Conservation (phyloP, 192 early-diverging fungal genomes). For the Podila epicladia region DNA sequence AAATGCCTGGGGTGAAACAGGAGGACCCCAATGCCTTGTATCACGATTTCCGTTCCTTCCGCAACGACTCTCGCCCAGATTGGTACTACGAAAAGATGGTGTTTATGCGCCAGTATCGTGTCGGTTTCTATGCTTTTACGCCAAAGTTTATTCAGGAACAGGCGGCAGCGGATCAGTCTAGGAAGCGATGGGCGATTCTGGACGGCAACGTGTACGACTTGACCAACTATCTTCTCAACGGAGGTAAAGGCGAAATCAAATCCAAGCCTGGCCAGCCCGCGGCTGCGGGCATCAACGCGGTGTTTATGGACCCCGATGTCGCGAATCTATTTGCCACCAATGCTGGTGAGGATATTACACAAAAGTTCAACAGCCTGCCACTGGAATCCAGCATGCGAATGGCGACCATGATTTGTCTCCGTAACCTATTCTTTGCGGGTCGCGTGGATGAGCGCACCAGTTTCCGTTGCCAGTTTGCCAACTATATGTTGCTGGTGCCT, state of each 20-base stretch:
- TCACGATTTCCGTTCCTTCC: slow-evolving; percentile 78
- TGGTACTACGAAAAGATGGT: slow-evolving; percentile 75
- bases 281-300: slow-evolving; percentile 51
- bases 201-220: slow-evolving; percentile 80
- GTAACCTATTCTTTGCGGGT: slow-evolving; percentile 87
- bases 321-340: slow-evolving; percentile 72
- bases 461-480: slow-evolving; percentile 79
- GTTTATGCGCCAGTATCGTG: slow-evolving; percentile 68
- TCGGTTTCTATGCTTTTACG: slow-evolving; percentile 73
- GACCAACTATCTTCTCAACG: slow-evolving; percentile 70
- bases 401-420: slow-evolving; percentile 77
- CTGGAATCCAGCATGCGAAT: slow-evolving; percentile 54
- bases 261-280: slow-evolving; percentile 42
- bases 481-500: slow-evolving; percentile 85
- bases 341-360: slow-evolving; percentile 71
- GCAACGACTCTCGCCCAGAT: slow-evolving; percentile 66
- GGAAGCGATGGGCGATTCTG: slow-evolving; percentile 71
- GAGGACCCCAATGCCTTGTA: slow-evolving; percentile 68
- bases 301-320: slow-evolving; percentile 69
- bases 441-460: slow-evolving; percentile 87
- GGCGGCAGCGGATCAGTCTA: slow-evolving; percentile 61
- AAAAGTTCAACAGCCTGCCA: slow-evolving; percentile 64
- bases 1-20: slow-evolving; percentile 57
- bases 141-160: slow-evolving; percentile 66
- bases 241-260: slow-evolving; percentile 53